Base-by-base conservation (phyloP, 805 yeast genomes). In the Komagataella mondaviorum region DNA sequence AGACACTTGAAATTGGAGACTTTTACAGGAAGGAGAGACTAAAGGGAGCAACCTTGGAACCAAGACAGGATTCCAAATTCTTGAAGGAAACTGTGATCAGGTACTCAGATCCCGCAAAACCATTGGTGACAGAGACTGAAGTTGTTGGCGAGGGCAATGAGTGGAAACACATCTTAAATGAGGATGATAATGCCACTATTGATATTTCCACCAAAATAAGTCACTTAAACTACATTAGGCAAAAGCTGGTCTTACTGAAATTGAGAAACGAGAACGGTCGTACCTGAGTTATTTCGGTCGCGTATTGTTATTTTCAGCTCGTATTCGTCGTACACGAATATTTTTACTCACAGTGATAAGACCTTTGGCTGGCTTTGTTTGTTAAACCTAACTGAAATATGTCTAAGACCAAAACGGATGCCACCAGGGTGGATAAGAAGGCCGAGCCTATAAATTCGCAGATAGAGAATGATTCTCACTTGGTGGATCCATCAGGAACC, bases 1-100 rank as follows among this genome's bases (percentile, higher is more conserved):
- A 83, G 55, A 74, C 81, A 0, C 63, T 67, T 49, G 61, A 53
- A 1, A 60, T 66, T 48, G 71, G 75, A 2, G 55, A 60, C 1
- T 49, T 49, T 44, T 66, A 67, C 48, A 59, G 62, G 43, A 53
- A 57, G 6, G 49, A 60, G 16, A 63, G 72, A 14, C 55, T 60
- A 18, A 53, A 55, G 44, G 80, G 79, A 2, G 62, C 56, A 12
- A 52, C 54, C 1, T 54, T 69, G 39, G 68, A 65, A 30, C 53
- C 61, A 6, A 54, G 52, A 7, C 51, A 55, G 1, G 54, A 56
- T 39, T 43, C 22, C 6, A 48, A 47, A n/a, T 5, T 57, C 6
- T 46, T 49, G 6, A 48, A 52, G 24, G 61, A 59, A n/a, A 61
- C 64, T 0, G 24, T 59, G 12, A 51, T 62, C 14, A 54, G 49